Percentiles rank a stretch among this genome's conserved stretches.
phyloP scores from a whole-genome alignment of 1,284 basidiomycete genomes.

The Ganoderma meredithae region DNA sequence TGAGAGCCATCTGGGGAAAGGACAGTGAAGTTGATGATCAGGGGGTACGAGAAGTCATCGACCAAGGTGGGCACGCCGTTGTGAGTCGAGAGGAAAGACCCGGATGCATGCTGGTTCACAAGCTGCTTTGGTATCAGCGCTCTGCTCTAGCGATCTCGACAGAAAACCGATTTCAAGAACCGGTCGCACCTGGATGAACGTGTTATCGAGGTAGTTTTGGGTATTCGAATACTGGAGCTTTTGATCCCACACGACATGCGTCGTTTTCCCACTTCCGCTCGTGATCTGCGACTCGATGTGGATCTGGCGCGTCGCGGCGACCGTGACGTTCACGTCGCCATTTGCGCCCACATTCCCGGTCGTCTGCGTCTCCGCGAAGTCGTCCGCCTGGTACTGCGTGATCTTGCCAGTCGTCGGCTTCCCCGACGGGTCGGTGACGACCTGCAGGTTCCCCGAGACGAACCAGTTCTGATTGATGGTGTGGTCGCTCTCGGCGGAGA shows the following conservation, averaged over 20 bases:
- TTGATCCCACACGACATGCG: conserved; percentile 62
- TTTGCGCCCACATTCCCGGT: conserved; percentile 51
- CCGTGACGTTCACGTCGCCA: conserved; percentile 60
- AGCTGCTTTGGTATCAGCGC: conserved; percentile 48
- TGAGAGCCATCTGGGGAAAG: conserved; percentile 52
- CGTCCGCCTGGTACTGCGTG: conserved; percentile 59
- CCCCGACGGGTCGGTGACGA: conserved; percentile 68
- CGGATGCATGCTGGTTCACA: conserved; percentile 66
- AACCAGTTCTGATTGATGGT: conserved; percentile 80
- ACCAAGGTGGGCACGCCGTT: conserved; percentile 59
- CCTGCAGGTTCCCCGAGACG: conserved; percentile 75
- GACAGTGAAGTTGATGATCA: conserved; percentile 65
- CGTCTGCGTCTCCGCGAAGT: conserved; percentile 60
- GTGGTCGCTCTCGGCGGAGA: conserved; percentile 72
- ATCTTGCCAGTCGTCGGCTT: conserved; percentile 74
- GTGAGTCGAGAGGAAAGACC: conserved; percentile 63
- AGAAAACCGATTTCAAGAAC: no score
- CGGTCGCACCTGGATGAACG: conserved; percentile 52
- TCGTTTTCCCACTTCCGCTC: conserved; percentile 63
- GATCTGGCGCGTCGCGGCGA: conserved; percentile 60
- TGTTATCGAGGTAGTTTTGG: conserved; percentile 60
- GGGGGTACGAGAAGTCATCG: conserved; percentile 71
- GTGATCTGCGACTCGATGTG: conserved; percentile 63
- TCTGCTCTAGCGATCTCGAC: neutral
- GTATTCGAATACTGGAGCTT: conserved; percentile 59